Evolutionary conservation across 176 grass and related monocot genomes (phyloP).

Genomic region (Aegilops speltoides): DNA sequence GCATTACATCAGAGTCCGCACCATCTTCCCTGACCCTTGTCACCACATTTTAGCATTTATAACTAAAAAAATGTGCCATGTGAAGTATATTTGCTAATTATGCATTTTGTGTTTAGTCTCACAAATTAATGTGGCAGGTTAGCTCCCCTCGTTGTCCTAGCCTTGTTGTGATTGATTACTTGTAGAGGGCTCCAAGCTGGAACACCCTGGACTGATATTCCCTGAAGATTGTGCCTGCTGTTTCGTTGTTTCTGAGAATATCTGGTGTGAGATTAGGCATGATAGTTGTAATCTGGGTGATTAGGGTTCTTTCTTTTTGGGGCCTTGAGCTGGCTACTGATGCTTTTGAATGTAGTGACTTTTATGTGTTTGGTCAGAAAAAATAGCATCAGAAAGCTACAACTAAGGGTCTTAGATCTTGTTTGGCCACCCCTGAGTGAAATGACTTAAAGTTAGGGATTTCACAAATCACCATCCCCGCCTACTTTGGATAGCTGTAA

Average conservation of each 20-base stretch:
- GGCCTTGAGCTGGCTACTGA: background rate
- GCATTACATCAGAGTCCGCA: background rate
- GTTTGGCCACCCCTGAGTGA: background rate
- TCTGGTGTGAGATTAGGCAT: conserved; percentile 1
- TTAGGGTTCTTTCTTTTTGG: background rate
- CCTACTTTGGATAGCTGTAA: background rate
- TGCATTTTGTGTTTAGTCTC: conserved; percentile 10
- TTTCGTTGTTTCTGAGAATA: conserved; percentile 20
- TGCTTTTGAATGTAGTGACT: background rate
- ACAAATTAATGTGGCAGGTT: conserved; percentile 7
- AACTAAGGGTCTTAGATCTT: background rate
- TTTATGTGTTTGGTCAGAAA: background rate
- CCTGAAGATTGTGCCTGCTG: conserved; percentile 4
- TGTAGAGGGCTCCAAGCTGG: background rate
- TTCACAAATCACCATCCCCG: background rate
- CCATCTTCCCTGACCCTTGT: background rate
- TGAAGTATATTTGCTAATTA: background rate
- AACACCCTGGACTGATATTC: conserved; percentile 14
- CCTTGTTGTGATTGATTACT: conserved; percentile 7
- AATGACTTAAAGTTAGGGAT: background rate
- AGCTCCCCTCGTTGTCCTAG: background rate
- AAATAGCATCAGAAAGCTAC: background rate
- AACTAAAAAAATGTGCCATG: conserved; percentile 1
- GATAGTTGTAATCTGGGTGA: background rate
- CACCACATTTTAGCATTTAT: background rate